Base-by-base conservation (phyloP, 257 asterid genomes). In the Solanum rostratum region DNA sequence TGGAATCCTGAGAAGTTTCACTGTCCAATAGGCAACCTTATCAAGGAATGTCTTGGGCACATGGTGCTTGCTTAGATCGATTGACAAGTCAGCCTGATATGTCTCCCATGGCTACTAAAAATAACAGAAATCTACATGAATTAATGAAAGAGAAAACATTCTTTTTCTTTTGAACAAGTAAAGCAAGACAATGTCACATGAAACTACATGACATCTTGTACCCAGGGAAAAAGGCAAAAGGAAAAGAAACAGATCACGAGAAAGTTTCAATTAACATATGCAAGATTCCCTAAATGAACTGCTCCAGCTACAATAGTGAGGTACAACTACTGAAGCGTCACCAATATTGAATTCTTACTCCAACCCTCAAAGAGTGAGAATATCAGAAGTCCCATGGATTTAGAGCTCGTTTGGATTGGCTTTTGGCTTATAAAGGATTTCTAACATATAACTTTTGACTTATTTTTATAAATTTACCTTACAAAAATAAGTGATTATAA, bases 71-170 rank as follows among this genome's bases (percentile, higher is more conserved):
- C 80, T 69, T 62, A 95, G 91, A 92, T 95, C 99, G 22, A 95
- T 93, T 24, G 97, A 86, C 86, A 88, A 12, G 86, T 94, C 92
- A 54, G 99, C 85, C 43, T 70, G 88, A 86, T 95, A 94, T 29
- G 97, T 86, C 73, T 95, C 98, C 99, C 99, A 95, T 39, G 99
- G 99, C 99, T 95, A 85, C 93, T 88, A 80, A 84, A 53, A 29
- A 27, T 63, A 88, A 84, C 43, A 15, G 29, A 84, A 55, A 33
- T 41, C 29, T 20, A 30, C 53, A 46, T 46, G 37, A 45, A 59
- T 20, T 29, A 55, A 59, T 22, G 4, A 80, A 65, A 2, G 10
- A 8, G 41, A 39, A 68, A 59, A 43, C 76, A 49, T 39, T 79
- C 52, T 1, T 43, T 57, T 59, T 39, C 7, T 24, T 57, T 19